Evolutionary conservation across 2,329 filamentous ascomycete species (phyloP).

Genomic region (Stemphylium lycopersici): DNA sequence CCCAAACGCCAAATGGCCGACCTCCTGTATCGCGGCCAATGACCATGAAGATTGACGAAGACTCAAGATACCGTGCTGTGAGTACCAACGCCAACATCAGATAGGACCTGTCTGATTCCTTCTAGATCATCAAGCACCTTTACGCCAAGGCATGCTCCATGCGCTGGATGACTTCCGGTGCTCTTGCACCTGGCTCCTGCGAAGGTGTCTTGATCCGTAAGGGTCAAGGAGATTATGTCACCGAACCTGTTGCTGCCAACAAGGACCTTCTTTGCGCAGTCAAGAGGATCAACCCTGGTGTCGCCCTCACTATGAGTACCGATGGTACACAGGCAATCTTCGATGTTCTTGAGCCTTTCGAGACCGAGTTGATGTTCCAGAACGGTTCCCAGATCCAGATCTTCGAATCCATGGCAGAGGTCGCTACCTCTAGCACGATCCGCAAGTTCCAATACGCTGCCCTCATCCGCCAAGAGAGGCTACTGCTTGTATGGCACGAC

Average conservation of each 20-base stretch:
- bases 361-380: slow-evolving; percentile 50
- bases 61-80: slow-evolving; percentile 32
- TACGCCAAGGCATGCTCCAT: slow-evolving; percentile 32
- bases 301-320: slow-evolving; percentile 58
- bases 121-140: slow-evolving; percentile 38
- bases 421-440: slow-evolving; percentile 56
- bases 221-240: slow-evolving; percentile 70
- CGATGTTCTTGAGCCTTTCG: slow-evolving; percentile 48
- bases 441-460: slow-evolving; percentile 83
- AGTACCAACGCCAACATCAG: not conserved
- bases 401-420: slow-evolving; percentile 53
- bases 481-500: slow-evolving; percentile 81
- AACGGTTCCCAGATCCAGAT: slow-evolving; percentile 56
- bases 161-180: slow-evolving; percentile 28
- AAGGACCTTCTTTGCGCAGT: slow-evolving; percentile 52
- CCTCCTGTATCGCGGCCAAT: slow-evolving; percentile 15
- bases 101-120: not conserved
- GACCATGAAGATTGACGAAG: slow-evolving; percentile 32
- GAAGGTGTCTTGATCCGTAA: slow-evolving; percentile 76
- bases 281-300: slow-evolving; percentile 53
- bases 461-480: slow-evolving; percentile 72
- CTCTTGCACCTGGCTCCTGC: slow-evolving; percentile 17
- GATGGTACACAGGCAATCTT: slow-evolving; percentile 56
- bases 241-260: slow-evolving; percentile 50
- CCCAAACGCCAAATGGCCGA: slow-evolving; percentile 17